A percentile compares a stretch with the other conserved stretches of the same genome.
These are phyloP conservation scores for Austropuccinia psidii DNA, from an alignment of 1,284 basidiomycete species.

Conservation along the genomic window DNA sequence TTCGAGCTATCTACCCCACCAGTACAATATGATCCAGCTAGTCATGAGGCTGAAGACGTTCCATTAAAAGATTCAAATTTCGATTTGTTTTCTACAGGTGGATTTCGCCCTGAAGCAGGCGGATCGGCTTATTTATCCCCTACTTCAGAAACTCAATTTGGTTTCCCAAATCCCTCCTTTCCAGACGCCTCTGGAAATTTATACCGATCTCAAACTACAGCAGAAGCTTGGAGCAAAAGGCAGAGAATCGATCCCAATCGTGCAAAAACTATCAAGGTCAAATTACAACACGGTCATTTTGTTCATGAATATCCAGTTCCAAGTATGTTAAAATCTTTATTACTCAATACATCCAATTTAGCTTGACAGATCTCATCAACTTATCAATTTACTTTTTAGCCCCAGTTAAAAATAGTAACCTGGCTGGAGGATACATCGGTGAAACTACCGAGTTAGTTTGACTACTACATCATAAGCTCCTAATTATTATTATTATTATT, in stretches of 20 bases:
- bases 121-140: background rate
- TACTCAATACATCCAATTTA: too few species aligned
- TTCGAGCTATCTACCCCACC: constrained; percentile 19
- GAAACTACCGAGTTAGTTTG: constrained; percentile 21
- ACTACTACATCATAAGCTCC: too few species aligned
- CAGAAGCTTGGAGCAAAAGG: constrained; percentile 16
- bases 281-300: constrained; percentile 28
- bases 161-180: background rate
- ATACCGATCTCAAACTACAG: constrained; percentile 14
- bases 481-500: too few species aligned
- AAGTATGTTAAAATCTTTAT: background rate
- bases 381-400: background rate
- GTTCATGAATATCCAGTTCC: constrained; percentile 33
- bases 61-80: constrained; percentile 9
- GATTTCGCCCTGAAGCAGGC: constrained; percentile 23
- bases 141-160: background rate
- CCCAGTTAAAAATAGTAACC: constrained; percentile 17
- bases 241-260: constrained; percentile 22
- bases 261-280: constrained; percentile 29
- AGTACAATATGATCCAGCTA: background rate
- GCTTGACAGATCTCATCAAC: background rate
- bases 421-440: constrained; percentile 14
- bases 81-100: constrained; percentile 20
- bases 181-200: background rate
- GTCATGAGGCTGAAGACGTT: background rate